Conservation (phyloP, 1,284 basidiomycete species). For the Ustilago cynodontis region DNA sequence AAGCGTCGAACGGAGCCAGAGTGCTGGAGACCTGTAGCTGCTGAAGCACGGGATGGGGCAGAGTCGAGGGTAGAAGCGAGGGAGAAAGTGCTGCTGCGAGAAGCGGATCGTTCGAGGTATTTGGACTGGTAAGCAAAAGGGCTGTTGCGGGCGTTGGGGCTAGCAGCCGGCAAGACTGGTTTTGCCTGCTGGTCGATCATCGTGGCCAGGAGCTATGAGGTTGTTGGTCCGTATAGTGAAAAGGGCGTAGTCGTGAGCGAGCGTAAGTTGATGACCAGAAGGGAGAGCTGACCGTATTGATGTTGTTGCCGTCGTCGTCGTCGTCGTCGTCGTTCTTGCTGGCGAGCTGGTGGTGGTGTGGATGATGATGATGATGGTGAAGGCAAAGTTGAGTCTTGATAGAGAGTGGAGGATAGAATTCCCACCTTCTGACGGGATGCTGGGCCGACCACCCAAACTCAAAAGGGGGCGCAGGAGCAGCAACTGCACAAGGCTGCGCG, state of each 20-base stretch:
- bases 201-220: neutral
- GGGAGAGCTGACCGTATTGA: constrained; percentile 11
- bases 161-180: constrained; percentile 46
- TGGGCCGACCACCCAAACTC: neutral
- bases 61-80: constrained; percentile 40
- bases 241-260: neutral
- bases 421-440: constrained; percentile 1
- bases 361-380: neutral
- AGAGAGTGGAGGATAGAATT: neutral
- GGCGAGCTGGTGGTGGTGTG: constrained; percentile 7
- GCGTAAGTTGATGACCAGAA: neutral
- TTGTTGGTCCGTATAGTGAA: neutral
- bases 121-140: constrained; percentile 66
- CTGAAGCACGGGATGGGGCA: constrained; percentile 1
- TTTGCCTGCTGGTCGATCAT: constrained; percentile 55
- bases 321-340: constrained; percentile 1
- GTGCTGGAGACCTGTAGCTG: constrained; percentile 39
- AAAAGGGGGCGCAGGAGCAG: neutral
- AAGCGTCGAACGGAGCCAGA: constrained; percentile 56
- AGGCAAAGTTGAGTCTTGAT: neutral
- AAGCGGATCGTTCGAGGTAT: constrained; percentile 61
- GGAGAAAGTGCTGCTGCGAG: constrained; percentile 59
- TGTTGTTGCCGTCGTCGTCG: constrained; percentile 7
- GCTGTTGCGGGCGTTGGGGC: constrained; percentile 50
- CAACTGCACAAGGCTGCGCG: constrained; percentile 1